Base-by-base conservation (phyloP, 140 eudicot species). In the Flaveria floridana region DNA sequence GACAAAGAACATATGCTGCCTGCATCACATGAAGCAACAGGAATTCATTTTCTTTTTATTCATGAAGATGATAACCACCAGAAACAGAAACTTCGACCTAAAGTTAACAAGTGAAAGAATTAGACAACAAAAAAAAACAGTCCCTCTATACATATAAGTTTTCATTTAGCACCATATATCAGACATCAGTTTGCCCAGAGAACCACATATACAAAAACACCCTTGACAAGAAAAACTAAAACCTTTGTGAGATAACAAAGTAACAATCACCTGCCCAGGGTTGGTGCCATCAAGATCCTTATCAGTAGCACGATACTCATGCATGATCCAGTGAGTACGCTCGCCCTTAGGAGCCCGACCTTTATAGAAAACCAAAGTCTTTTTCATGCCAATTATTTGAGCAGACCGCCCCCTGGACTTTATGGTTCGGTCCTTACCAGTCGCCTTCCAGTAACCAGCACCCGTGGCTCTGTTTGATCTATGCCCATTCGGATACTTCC, bases 291-390 rank as follows among this genome's bases (percentile, higher is more conserved):
- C 95, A 25, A 90, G 96, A 78, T 90, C 96, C 18, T 83, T 81
- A 44, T 84, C 89, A 0, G 89, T 87, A 7, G 96, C 81, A 19
- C 95, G 96, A 77, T 90, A 90, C 84, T 90, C 96, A 62, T 90
- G 96, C 91, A 90, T 90, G 50, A 90, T 89, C 96, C 96, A 90
- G 55, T 90, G 82, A 0, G 95, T 90, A 0, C 96, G 85, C 69
- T 84, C 84, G 0, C 96, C 96, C 68, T 84, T 88, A 0, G 96
- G 96, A 58, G 96, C 96, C 20, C 96, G 89, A 14, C 96, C 96
- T 70, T 78, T 82, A 62, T 90, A 79, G 72, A 90, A 90, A 16
- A 90, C 96, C 37, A 90, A 80, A 46, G 96, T 87, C 83, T 90
- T 90, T 76, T 90, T 90, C 91, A 84, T 87, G 28, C 96, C 96